Evolutionary conservation across 2,329 filamentous ascomycete species (phyloP).

Genomic region (Cryphonectria nitschkei): DNA sequence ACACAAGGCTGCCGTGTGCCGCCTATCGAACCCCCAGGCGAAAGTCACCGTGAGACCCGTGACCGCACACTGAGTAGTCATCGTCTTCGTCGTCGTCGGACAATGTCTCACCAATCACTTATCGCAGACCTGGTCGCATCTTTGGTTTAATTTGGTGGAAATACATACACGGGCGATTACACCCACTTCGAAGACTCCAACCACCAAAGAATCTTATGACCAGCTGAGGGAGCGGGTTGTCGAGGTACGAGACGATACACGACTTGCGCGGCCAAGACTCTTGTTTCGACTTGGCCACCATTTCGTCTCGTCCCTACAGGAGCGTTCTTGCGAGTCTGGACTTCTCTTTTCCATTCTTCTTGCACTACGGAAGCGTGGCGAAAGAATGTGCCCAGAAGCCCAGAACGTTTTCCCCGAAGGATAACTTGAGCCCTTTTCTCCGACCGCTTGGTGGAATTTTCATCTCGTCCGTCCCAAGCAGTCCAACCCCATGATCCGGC

Average conservation of each 20-base stretch:
- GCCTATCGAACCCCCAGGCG: not conserved
- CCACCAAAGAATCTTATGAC: not conserved
- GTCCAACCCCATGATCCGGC: not conserved
- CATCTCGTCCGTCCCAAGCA: not conserved
- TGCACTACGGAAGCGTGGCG: constrained; percentile 16
- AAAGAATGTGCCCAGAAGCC: not conserved
- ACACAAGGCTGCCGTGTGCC: not conserved
- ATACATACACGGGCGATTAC: not conserved
- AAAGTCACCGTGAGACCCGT: too few relatives aligned
- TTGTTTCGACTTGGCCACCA: not conserved
- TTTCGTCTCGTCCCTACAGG: constrained; percentile 10
- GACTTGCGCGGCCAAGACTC: not conserved
- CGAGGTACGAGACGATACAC: constrained; percentile 30
- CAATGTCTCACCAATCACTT: not conserved
- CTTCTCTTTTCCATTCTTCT: not conserved
- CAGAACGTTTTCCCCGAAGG: not conserved
- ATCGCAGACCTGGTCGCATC: not conserved
- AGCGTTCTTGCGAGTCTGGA: not conserved
- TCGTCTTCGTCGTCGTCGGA: not conserved
- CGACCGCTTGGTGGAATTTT: not conserved
- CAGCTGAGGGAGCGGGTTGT: not conserved
- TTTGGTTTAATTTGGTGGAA: not conserved
- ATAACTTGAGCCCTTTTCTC: not conserved
- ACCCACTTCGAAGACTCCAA: constrained; percentile 9
- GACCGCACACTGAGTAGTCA: not conserved